A percentile compares a stretch with the other conserved stretches of the same genome.
Evolutionary conservation across 768 basidiomycete species (phyloP).

Genomic region (Steccherinum ochraceum): DNA sequence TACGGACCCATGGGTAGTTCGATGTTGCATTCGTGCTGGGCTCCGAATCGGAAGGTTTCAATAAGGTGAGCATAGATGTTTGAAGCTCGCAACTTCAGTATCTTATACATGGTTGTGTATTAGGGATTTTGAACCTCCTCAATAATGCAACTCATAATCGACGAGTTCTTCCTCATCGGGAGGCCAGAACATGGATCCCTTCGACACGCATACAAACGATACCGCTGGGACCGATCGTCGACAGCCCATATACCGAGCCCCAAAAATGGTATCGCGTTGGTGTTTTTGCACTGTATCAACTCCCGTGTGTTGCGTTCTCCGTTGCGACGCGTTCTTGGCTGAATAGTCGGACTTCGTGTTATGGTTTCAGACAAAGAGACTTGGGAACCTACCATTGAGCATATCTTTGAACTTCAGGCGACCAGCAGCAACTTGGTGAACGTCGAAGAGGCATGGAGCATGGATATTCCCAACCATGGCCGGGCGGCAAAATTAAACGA

Average conservation of each 20-base stretch:
- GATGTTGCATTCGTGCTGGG: no score
- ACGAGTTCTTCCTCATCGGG: background rate
- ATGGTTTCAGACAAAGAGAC: constrained; percentile 48
- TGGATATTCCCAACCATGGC: constrained; percentile 48
- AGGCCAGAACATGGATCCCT: background rate
- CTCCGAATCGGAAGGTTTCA: no score
- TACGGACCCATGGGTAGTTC: no score
- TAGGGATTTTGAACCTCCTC: no score
- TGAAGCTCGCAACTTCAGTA: no score
- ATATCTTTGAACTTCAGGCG: constrained; percentile 28
- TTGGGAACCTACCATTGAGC: constrained; percentile 43
- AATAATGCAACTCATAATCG: background rate
- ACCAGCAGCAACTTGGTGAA: constrained; percentile 9
- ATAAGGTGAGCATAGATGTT: no score
- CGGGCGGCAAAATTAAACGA: constrained; percentile 40
- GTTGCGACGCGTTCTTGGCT: background rate
- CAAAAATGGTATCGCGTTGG: background rate
- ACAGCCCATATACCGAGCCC: background rate
- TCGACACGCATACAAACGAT: background rate
- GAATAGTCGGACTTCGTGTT: background rate
- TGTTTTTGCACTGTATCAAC: background rate
- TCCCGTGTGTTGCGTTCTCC: background rate
- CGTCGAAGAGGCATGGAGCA: constrained; percentile 42
- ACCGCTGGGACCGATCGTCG: no score
- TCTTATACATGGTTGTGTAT: no score